phyloP scores from a whole-genome alignment of 2,329 filamentous ascomycete species.

The Cladosporium cucumerinum region DNA sequence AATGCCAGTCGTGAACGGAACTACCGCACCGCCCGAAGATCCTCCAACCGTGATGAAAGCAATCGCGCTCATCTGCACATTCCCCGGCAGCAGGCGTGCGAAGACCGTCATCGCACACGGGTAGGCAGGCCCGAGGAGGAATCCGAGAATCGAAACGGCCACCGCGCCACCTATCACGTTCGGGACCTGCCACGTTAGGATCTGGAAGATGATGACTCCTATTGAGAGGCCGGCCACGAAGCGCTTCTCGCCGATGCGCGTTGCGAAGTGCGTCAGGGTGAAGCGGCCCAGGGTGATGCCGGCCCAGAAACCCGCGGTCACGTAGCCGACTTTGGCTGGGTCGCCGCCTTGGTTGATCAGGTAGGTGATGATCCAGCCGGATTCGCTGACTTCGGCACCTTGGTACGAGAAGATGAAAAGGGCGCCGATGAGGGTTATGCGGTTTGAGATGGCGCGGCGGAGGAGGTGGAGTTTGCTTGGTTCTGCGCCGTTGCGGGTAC shows the following conservation, averaged over 20 bases:
- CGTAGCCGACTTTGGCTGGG: conserved; percentile 71
- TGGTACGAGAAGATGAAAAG: conserved; percentile 85
- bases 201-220: conserved; percentile 64
- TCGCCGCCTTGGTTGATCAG: conserved; percentile 70
- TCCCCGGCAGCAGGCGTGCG: conserved; percentile 56
- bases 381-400: conserved; percentile 78
- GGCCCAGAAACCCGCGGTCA: conserved; percentile 66
- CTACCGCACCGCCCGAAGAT: conserved; percentile 64
- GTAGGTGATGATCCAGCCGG: conserved; percentile 84
- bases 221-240: conserved; percentile 63
- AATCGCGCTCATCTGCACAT: conserved; percentile 61
- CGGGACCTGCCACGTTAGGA: conserved; percentile 76
- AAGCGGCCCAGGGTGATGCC: conserved; percentile 56
- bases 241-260: conserved; percentile 65
- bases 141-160: conserved; percentile 59
- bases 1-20: conserved; percentile 64
- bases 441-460: conserved; percentile 50
- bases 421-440: conserved; percentile 67
- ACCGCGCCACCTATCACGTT: conserved; percentile 67
- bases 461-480: conserved; percentile 49
- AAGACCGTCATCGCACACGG: conserved; percentile 68
- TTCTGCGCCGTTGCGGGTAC: neutral
- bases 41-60: conserved; percentile 68
- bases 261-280: conserved; percentile 62
- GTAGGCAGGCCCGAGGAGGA: conserved; percentile 75